Percentiles rank a stretch among this genome's conserved stretches.
phyloP scores from a whole-genome alignment of 257 asterid genomes.

The Ehretia macrophylla region DNA sequence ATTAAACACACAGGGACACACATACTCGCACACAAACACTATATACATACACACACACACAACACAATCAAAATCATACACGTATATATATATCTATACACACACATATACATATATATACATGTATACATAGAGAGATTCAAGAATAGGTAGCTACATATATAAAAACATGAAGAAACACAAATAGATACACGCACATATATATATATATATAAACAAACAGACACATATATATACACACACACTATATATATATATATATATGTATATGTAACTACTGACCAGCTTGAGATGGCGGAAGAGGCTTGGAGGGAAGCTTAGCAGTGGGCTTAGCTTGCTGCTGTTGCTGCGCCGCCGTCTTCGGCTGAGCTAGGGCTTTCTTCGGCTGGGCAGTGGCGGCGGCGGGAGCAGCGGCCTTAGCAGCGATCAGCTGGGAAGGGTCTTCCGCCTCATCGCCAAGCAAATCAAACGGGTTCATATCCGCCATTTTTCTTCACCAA shows the following conservation, averaged over 20 bases:
- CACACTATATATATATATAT: too few relatives aligned
- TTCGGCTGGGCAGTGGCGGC: constrained; percentile 43
- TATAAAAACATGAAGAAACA: too few relatives aligned
- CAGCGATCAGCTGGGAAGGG: constrained; percentile 56
- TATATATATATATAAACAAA: too few relatives aligned
- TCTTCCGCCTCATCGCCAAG: constrained; percentile 69
- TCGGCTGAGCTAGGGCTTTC: constrained; percentile 39
- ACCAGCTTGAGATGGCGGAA: constrained; percentile 80
- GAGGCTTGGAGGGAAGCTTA: constrained; percentile 75
- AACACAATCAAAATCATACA: too few relatives aligned
- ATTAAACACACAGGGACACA: background rate
- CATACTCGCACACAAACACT: too few relatives aligned
- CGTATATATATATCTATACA: too few relatives aligned
- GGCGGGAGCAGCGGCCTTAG: constrained; percentile 46
- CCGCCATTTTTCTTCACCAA: constrained; percentile 56
- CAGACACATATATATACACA: too few relatives aligned
- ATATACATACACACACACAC: too few relatives aligned
- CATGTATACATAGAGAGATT: too few relatives aligned
- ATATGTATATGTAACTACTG: constrained; percentile 3
- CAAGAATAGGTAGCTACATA: too few relatives aligned
- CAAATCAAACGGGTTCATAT: constrained; percentile 82
- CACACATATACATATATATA: too few relatives aligned
- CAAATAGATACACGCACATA: too few relatives aligned
- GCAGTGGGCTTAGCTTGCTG: constrained; percentile 39
- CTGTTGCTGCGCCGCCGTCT: constrained; percentile 19